Conservation (phyloP, 23 red algal species). For the Gracilariopsis chorda region DNA sequence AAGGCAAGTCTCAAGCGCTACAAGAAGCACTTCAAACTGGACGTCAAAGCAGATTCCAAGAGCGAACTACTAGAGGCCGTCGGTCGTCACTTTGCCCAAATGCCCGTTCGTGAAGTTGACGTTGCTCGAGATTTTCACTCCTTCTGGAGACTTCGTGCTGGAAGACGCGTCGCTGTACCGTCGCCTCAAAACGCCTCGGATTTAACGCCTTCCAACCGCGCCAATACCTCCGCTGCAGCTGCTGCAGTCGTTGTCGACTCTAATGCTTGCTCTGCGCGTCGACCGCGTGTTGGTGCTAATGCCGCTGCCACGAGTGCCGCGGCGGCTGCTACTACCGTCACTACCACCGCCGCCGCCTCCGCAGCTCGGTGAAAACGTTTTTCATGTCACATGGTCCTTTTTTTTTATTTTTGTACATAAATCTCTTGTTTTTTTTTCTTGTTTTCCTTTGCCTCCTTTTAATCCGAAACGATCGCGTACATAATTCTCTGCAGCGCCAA, state of each 20-base stretch:
- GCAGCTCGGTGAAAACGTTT: too few relatives aligned
- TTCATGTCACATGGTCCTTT: too few relatives aligned
- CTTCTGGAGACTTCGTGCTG: background rate
- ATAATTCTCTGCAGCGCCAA: too few relatives aligned
- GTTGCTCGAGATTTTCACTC: conserved; percentile 59
- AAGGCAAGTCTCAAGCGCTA: conserved; percentile 76
- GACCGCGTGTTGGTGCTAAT: background rate
- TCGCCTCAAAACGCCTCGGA: background rate
- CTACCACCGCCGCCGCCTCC: background rate
- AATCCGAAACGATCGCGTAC: too few relatives aligned
- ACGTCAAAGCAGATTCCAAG: conserved; percentile 75
- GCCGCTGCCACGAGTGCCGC: background rate
- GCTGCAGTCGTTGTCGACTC: background rate
- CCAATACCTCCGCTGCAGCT: background rate
- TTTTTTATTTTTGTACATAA: too few relatives aligned
- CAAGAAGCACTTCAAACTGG: conserved; percentile 75
- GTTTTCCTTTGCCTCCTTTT: too few relatives aligned
- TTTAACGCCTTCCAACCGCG: too few relatives aligned
- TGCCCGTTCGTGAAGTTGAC: conserved; percentile 64
- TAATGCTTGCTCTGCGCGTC: background rate
- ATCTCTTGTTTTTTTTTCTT: too few relatives aligned
- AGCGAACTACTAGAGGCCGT: conserved; percentile 63
- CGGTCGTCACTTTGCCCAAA: conserved; percentile 52
- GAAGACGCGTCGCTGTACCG: background rate
- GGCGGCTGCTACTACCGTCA: background rate